Evolutionary conservation across 495 filamentous ascomycete genomes (phyloP).

Genomic region (Penicillium cosmopolitanum): DNA sequence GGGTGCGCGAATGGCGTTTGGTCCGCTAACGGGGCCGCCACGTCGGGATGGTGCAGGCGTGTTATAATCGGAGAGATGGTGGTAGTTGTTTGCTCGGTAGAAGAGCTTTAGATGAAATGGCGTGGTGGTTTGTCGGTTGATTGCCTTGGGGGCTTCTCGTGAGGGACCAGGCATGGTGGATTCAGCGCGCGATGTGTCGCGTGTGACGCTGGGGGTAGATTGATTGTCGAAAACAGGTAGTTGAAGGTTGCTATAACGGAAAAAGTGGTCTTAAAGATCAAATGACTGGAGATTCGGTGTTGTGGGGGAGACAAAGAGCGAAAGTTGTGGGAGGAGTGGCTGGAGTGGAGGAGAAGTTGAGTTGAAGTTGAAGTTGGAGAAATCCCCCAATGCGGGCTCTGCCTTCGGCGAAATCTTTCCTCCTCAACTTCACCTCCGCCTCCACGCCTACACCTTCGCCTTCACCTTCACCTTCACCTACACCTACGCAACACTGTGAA

Average conservation of each 20-base stretch:
- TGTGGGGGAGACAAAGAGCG: neutral
- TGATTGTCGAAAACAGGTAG: no score
- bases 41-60: slow-evolving; percentile 24
- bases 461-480: neutral
- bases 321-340: neutral
- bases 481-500: neutral
- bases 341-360: no score
- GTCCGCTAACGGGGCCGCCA: slow-evolving; percentile 35
- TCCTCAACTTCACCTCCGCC: neutral
- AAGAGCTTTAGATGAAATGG: slow-evolving; percentile 93
- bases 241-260: no score
- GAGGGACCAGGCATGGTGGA: slow-evolving; percentile 32
- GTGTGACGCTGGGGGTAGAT: neutral
- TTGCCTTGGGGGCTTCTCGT: slow-evolving; percentile 33
- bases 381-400: neutral
- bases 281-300: neutral
- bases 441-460: neutral
- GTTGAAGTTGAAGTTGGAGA: slow-evolving; percentile 1
- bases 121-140: slow-evolving; percentile 73
- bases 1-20: slow-evolving; percentile 42
- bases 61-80: slow-evolving; percentile 54
- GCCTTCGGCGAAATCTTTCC: neutral
- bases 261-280: neutral
- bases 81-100: slow-evolving; percentile 73
- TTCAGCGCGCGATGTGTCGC: slow-evolving; percentile 12